Percentiles rank a stretch among this genome's conserved stretches.
Evolutionary conservation across 176 grass and related monocot species (phyloP).

Genomic region (Oryza australiensis): DNA sequence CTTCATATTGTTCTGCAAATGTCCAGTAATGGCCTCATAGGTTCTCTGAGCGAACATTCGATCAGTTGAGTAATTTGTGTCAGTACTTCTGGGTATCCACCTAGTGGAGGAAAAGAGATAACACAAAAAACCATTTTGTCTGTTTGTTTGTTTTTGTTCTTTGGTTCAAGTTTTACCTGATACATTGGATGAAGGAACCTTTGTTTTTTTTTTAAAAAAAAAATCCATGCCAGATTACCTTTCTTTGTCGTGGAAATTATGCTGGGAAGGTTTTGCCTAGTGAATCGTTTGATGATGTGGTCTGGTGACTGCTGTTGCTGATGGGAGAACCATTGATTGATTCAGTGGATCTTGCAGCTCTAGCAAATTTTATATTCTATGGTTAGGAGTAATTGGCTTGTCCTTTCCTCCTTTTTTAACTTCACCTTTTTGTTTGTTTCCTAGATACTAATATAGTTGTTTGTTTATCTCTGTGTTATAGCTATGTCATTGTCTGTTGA

Average conservation of each 20-base stretch:
- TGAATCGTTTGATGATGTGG: slow-evolving; percentile 16
- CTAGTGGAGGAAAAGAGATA: neutral
- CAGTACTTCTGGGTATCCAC: neutral
- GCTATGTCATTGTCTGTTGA: slow-evolving; percentile 17
- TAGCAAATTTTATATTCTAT: slow-evolving; percentile 28
- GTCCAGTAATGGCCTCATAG: neutral
- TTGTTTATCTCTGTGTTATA: slow-evolving; percentile 26
- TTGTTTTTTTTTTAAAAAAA: slow-evolving; percentile 14
- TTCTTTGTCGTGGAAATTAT: slow-evolving; percentile 3
- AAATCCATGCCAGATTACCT: neutral
- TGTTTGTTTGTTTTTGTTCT: neutral
- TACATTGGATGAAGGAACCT: neutral
- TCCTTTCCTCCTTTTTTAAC: slow-evolving; percentile 23
- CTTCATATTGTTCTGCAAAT: slow-evolving; percentile 14
- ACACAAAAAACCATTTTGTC: neutral
- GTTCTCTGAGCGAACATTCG: neutral
- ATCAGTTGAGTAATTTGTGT: neutral
- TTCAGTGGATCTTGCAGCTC: slow-evolving; percentile 36
- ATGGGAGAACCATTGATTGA: slow-evolving; percentile 26
- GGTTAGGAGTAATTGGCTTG: slow-evolving; percentile 2
- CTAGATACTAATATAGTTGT: slow-evolving; percentile 13
- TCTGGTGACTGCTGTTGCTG: slow-evolving; percentile 21
- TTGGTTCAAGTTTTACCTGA: slow-evolving; percentile 31
- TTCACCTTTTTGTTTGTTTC: slow-evolving; percentile 14
- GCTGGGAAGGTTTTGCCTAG: neutral